Evolutionary conservation across 768 basidiomycete genomes (phyloP), one percentile per base, ranked within the genome.

Genomic region (Kockovaella imperatae): DNA sequence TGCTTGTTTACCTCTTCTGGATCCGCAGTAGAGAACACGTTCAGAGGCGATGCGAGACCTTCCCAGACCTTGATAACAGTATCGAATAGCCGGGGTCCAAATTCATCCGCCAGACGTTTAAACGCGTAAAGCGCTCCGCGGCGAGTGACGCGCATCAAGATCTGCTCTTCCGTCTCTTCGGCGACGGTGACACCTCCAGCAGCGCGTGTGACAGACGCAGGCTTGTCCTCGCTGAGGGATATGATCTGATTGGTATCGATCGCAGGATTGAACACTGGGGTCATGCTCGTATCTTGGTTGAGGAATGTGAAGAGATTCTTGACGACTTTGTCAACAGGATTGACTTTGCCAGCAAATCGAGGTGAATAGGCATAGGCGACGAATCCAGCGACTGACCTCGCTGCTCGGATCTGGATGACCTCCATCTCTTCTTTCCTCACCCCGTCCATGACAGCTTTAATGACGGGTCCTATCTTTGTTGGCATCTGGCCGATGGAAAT

Each of bases 251-350:
- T 79, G 3, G 53, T 39, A 1, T 31, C 28, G 5, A 40, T 0
- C 5, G 40, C 74, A 60, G 77, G 79, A 1, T 83, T 77, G 66
- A 97, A 97, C 1, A 93, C 83, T 3, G 95, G 95, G 0, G 90
- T 95, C 45, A 84, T 79, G 34, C 84, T 82, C 6, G 79, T 77
- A 67, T 99, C 95, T 61, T 89, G 87, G 64, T 93, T 97, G 4
- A 97, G 75, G 73, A 97, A 97, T 0, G 87, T 90, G 74, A 88
- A 93, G 6, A 97, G 79, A 67, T 99, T 99, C 74, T 88, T 89
- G 54, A 97, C 82, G 48, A 99, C 87, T 76, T 99, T 99, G 60
- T 90, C 87, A 1, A 86, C 84, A 3, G 93, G 90, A 62, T 90
- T 87, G 26, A 77, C 69, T 41, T 88, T 80, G 36, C 80, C 78